Conservation (phyloP, 2,329 filamentous ascomycete genomes). For the Ilyonectria mors-panacis region DNA sequence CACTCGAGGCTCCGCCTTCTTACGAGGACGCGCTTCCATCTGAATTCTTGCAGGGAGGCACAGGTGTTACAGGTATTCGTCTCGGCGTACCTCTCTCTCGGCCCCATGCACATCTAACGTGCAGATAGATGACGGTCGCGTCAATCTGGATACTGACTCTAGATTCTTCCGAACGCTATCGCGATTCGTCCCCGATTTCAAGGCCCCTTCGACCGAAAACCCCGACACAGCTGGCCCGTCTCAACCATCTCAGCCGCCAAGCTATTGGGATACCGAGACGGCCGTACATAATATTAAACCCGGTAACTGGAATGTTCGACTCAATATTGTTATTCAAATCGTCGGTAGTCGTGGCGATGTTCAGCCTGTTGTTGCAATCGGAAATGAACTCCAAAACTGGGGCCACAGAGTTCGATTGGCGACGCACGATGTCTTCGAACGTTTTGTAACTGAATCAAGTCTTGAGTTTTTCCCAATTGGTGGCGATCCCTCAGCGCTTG, state of each 20-base stretch:
- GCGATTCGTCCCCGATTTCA: slow-evolving; percentile 25
- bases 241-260: not conserved
- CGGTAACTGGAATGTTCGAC: not conserved
- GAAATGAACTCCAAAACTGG: slow-evolving; percentile 76
- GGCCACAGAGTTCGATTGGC: slow-evolving; percentile 82
- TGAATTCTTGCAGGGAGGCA: no score
- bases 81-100: no score
- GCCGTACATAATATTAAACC: not conserved
- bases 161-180: slow-evolving; percentile 27
- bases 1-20: no score
- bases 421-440: slow-evolving; percentile 69
- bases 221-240: not conserved
- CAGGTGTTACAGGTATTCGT: no score
- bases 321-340: slow-evolving; percentile 84
- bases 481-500: slow-evolving; percentile 58
- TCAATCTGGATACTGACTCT: slow-evolving; percentile 27
- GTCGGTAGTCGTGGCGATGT: slow-evolving; percentile 84
- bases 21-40: no score
- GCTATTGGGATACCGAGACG: no score
- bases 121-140: slow-evolving; percentile 19
- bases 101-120: no score
- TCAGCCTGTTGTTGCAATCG: slow-evolving; percentile 82
- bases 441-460: slow-evolving; percentile 62
- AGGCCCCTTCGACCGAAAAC: not conserved
- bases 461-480: slow-evolving; percentile 69